Conservation (phyloP, 441 rosid species). For the Rhodomyrtus psidioides region DNA sequence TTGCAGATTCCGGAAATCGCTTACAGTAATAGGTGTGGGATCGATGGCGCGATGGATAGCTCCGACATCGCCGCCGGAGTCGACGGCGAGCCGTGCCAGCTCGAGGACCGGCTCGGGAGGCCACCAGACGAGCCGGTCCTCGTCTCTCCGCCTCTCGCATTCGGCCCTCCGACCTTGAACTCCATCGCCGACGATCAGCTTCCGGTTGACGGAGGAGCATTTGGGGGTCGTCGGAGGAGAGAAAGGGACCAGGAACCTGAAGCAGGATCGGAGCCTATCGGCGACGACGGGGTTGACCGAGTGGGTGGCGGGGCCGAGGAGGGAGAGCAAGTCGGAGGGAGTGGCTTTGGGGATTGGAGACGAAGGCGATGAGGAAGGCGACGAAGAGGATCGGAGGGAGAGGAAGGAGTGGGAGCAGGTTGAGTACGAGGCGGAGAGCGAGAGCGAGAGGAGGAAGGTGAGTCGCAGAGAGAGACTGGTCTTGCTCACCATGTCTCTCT, state of each 20-base stretch:
- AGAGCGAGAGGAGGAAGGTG: conserved; percentile 39
- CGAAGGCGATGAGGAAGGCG: conserved; percentile 3
- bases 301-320: conserved; percentile 41
- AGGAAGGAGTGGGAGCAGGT: conserved; percentile 4
- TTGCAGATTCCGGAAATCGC: background rate
- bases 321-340: conserved; percentile 55
- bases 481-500: conserved; percentile 19
- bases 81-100: conserved; percentile 73
- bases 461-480: conserved; percentile 27
- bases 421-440: conserved; percentile 37
- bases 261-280: conserved; percentile 45
- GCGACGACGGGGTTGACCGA: conserved; percentile 46
- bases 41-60: conserved; percentile 55
- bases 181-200: conserved; percentile 6
- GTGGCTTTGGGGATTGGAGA: conserved; percentile 47
- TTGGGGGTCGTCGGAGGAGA: conserved; percentile 9
- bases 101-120: conserved; percentile 75
- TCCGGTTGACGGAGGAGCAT: conserved; percentile 4
- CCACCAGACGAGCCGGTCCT: conserved; percentile 73
- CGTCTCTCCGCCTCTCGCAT: conserved; percentile 11
- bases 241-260: conserved; percentile 72
- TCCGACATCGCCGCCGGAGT: conserved; percentile 69
- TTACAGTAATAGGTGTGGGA: conserved; percentile 52
- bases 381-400: conserved; percentile 2
- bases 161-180: background rate